Base-by-base conservation (phyloP, 495 filamentous ascomycete species). In the Barbatosphaeria neglecta region DNA sequence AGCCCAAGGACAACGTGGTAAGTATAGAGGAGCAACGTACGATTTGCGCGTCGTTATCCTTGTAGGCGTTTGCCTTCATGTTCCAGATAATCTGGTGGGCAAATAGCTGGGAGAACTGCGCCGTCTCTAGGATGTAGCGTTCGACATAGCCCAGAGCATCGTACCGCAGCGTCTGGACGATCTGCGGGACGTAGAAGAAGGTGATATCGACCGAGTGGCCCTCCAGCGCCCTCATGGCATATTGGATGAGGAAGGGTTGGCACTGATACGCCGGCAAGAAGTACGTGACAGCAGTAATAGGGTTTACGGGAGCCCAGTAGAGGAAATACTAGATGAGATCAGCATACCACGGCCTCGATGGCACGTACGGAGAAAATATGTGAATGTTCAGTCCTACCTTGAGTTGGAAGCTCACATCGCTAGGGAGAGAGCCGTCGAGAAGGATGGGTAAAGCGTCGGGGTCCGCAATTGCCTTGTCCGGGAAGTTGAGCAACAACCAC, bases 61-160 rank as follows among this genome's bases (percentile, higher is more conserved):
- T 97, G 68, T 87, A 99, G 2, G 89, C 81, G 60, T 99, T 99
- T 18, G 93, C 93, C 59, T 94, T 96, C 83, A 99, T 99, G 60
- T 97, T 99, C 93, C 93, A 99, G 50, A 99, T 97, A 49, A 99
- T 96, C 50, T 99, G 93, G 63, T 99, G 93, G 6, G 93, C 89
- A 61, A 99, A 99, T 1, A 96, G 69, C 59, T 96, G 93, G 20
- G 90, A 96, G 56, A 92, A 86, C 53, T 90, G 90, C 1, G 87
- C 90, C 4, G 93, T 94, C 68, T 99, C 92, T 19, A 95, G 73
- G 24, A 97, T 97, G 53, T 96, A 97, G 49, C 92, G 76, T 59
- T 97, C 90, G 1, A 95, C 90, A 60, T 97, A 97, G 35, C 93
- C 92, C 39, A 99, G 67, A 20, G 78, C 80, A 70, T 99, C 93